Conservation (phyloP, 352 stramenopile genomes). For the Thalassiosira exigua region DNA sequence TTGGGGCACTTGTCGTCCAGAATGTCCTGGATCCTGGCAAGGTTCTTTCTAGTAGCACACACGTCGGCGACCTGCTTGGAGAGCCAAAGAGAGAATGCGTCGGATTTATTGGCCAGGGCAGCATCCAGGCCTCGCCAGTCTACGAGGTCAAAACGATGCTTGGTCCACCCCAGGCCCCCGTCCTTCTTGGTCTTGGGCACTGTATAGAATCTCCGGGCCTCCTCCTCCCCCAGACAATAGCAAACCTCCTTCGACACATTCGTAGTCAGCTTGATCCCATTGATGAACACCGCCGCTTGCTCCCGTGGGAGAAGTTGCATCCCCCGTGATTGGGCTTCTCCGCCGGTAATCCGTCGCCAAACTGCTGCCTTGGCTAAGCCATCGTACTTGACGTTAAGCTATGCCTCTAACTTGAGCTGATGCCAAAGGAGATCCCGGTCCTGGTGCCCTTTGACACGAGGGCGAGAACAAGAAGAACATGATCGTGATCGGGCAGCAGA, state of each 20-base stretch:
- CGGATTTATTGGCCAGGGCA: neutral
- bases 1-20: too few species aligned
- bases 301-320: neutral
- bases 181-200: too few species aligned
- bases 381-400: slow-evolving; percentile 14
- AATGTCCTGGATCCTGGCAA: too few species aligned
- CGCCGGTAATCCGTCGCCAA: neutral
- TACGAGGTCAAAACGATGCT: neutral
- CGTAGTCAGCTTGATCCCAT: neutral
- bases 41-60: too few species aligned
- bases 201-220: neutral
- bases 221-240: neutral
- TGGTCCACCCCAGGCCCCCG: neutral
- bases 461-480: too few species aligned
- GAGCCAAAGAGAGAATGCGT: neutral
- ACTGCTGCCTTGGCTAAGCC: neutral
- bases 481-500: too few species aligned
- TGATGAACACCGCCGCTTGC: neutral
- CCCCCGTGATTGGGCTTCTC: neutral
- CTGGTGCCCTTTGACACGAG: slow-evolving; percentile 5
- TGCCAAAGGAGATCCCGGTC: slow-evolving; percentile 6
- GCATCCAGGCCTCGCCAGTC: neutral
- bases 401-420: slow-evolving; percentile 20
- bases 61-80: neutral
- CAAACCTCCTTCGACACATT: neutral